A percentile compares a stretch with the other conserved stretches of the same genome.
Conservation (phyloP, 1,284 basidiomycete species). For the Moesziomyces parantarcticus region DNA sequence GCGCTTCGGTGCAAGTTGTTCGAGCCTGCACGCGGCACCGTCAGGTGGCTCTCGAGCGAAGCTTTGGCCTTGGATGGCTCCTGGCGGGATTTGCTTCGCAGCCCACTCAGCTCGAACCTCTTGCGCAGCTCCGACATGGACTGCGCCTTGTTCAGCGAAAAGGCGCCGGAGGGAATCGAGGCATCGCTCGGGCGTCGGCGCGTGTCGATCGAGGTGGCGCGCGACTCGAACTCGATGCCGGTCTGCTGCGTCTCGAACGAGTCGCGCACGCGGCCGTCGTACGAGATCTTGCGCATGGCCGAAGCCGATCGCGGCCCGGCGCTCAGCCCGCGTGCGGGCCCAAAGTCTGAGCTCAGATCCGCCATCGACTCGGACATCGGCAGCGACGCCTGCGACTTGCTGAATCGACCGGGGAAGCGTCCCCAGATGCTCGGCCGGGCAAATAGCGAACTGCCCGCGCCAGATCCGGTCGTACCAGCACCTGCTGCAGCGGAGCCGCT, state of each 20-base stretch:
- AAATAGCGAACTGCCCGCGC: conserved; percentile 18
- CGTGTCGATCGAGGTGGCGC: conserved; percentile 39
- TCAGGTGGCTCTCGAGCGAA: conserved; percentile 26
- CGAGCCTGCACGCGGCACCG: conserved; percentile 10
- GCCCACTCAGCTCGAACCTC: conserved; percentile 22
- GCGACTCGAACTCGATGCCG: conserved; percentile 40
- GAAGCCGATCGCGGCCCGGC: conserved; percentile 37
- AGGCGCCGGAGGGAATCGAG: conserved; percentile 6
- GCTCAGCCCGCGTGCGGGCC: conserved; percentile 10
- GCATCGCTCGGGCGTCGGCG: conserved; percentile 28
- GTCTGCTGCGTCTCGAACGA: conserved; percentile 51
- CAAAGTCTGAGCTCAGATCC: conserved; percentile 29
- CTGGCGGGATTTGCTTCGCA: conserved; percentile 18
- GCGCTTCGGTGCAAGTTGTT: conserved; percentile 9
- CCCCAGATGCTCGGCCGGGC: conserved; percentile 33
- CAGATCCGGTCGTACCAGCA: conserved; percentile 3
- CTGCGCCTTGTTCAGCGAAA: conserved; percentile 28
- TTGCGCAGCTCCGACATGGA: conserved; percentile 38
- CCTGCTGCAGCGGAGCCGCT: conserved; percentile 3
- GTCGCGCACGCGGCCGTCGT: conserved; percentile 34
- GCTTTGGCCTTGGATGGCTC: conserved; percentile 16
- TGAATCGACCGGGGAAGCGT: conserved; percentile 38
- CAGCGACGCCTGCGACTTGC: conserved; percentile 44
- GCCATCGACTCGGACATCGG: conserved; percentile 21
- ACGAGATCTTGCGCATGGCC: conserved; percentile 41